These are phyloP conservation scores for Nakazawaea molendinolei DNA, from an alignment of 805 yeast genomes.

Conservation along the genomic window DNA sequence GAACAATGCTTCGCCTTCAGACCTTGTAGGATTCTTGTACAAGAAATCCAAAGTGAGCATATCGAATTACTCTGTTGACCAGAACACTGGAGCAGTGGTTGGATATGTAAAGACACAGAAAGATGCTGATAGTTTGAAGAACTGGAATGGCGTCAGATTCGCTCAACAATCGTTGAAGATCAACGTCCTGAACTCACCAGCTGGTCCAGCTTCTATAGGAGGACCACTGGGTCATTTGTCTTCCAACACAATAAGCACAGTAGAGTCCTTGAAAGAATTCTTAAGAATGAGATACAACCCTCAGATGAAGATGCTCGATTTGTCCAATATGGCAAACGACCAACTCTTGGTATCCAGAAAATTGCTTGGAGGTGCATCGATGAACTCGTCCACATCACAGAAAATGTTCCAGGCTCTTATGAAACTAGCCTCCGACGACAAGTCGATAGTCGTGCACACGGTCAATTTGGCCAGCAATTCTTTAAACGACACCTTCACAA, in stretches of 20 bases:
- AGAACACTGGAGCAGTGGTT: slow-evolving; percentile 39
- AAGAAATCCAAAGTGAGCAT: slow-evolving; percentile 59
- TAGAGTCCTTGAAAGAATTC: slow-evolving; percentile 56
- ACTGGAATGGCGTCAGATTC: slow-evolving; percentile 72
- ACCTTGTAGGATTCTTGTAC: slow-evolving; percentile 60
- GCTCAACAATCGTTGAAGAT: slow-evolving; percentile 67
- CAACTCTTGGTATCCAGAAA: slow-evolving; percentile 54
- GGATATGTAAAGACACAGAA: slow-evolving; percentile 49
- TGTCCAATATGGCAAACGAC: slow-evolving; percentile 59
- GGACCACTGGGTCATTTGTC: slow-evolving; percentile 5
- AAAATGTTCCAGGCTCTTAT: slow-evolving; percentile 88
- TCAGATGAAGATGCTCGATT: slow-evolving; percentile 57
- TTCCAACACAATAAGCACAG: slow-evolving; percentile 33
- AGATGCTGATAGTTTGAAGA: slow-evolving; percentile 53
- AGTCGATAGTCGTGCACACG: slow-evolving; percentile 49
- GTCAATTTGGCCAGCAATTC: slow-evolving; percentile 65
- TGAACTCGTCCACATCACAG: slow-evolving; percentile 50
- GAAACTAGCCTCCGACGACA: slow-evolving; percentile 59
- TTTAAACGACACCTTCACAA: slow-evolving; percentile 49
- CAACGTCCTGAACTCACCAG: slow-evolving; percentile 23
- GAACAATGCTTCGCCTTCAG: slow-evolving; percentile 72
- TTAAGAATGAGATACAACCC: slow-evolving; percentile 63
- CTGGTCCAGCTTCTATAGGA: slow-evolving; percentile 20
- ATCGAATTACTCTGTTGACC: slow-evolving; percentile 45
- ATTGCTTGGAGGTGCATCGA: slow-evolving; percentile 37